Evolutionary conservation across 78 protist genomes (phyloP), one percentile per base, ranked within the genome.

Genomic region (Tieghemostelium lacteum): DNA sequence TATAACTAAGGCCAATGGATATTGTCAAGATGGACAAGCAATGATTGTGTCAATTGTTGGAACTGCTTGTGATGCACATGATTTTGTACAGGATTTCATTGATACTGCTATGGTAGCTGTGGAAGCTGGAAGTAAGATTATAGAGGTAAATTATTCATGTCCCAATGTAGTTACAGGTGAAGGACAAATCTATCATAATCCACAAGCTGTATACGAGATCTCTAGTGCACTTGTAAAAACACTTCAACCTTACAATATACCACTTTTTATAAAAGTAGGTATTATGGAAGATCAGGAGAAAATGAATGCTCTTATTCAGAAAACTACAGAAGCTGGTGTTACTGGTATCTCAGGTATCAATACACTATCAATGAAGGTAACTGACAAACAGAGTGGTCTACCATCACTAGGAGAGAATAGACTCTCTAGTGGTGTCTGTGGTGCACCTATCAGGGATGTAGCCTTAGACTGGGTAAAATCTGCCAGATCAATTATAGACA

Each of bases 131-230:
- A 37, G 78, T 20, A 66, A 83, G 16, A 73, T 83, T 34, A 40
- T 83, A 12, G 91, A 83, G 54, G 91, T 83, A 12, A 83, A 83
- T 29, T 83, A 69, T 57, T 69, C 78, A n/a, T 83, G 91, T 58
- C 91, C 91, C 24, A 83, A 83, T 34, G 91, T 83, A 16, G 73
- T 69, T 10, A 83, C 91, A 12, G 91, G 91, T n/a, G 91, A 83
- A 36, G 91, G 91, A 29, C 91, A 83, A 60, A 83, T 83, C 63
- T 83, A 83, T 40, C 42, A 69, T 64, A 83, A 83, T 19, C 91
- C 91, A 55, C 78, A 83, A 37, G 80, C 74, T 42, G 91, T 83
- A 29, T 83, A 69, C 22, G 63, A 69, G 33, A 83, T 83, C 50
- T 83, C 91, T 3, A 54, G 65, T 29, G 55, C 77, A 2, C 33